phyloP scores from a whole-genome alignment of 2,329 filamentous ascomycete genomes.

The Fusarium luffae region DNA sequence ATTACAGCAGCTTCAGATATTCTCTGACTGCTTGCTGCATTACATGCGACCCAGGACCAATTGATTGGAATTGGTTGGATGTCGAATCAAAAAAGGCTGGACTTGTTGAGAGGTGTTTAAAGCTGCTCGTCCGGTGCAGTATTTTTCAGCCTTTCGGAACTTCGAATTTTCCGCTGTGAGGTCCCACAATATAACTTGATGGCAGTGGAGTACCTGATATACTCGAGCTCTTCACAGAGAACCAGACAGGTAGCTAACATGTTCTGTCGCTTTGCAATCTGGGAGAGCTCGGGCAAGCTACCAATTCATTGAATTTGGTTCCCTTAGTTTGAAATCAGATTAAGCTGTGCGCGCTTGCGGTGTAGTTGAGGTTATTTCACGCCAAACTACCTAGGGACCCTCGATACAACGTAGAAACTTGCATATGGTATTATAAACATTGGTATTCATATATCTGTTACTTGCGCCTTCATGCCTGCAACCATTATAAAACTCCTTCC shows the following conservation, averaged over 20 bases:
- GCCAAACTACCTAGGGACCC: not conserved
- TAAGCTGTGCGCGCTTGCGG: not conserved
- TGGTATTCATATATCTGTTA: constrained; percentile 38
- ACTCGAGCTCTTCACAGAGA: not conserved
- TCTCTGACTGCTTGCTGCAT: constrained; percentile 36
- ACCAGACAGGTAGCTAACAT: not conserved
- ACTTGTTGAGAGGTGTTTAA: constrained; percentile 27
- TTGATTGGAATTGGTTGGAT: constrained; percentile 42
- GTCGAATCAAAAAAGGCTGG: constrained; percentile 23
- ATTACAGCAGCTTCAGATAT: constrained; percentile 33
- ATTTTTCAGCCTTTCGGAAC: constrained; percentile 40
- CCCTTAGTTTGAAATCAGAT: not conserved
- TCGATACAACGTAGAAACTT: not conserved
- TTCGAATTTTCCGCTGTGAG: constrained; percentile 17
- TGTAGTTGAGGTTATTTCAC: not conserved
- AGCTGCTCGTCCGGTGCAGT: constrained; percentile 13
- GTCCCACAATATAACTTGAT: not conserved
- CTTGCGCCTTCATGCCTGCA: constrained; percentile 26
- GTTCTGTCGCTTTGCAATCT: not conserved
- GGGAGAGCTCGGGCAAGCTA: not conserved
- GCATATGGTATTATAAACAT: constrained; percentile 25
- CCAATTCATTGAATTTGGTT: not conserved
- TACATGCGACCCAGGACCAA: constrained; percentile 42
- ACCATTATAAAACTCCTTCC: constrained; percentile 33
- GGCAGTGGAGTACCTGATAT: not conserved